Conservation (phyloP, 1,284 basidiomycete species). For the Naganishia albida region DNA sequence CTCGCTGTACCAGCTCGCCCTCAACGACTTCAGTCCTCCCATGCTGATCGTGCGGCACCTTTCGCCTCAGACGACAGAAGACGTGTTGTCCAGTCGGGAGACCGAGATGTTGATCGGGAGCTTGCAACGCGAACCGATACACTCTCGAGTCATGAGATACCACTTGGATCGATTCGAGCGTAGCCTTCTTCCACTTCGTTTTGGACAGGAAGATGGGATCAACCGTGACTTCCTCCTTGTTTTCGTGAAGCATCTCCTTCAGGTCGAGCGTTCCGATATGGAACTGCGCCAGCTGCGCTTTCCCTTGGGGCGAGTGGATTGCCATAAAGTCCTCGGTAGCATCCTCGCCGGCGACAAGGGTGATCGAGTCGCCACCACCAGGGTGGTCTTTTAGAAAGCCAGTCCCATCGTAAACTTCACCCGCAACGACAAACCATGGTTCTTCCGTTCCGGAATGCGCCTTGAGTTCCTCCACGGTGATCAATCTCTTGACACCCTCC, state of each 20-base stretch:
- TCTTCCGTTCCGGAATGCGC: conserved; percentile 56
- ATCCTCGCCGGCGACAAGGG: conserved; percentile 64
- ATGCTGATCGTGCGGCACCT: conserved; percentile 41
- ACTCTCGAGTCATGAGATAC: conserved; percentile 61
- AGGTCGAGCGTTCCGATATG: conserved; percentile 57
- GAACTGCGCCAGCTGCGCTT: conserved; percentile 58
- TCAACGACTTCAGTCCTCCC: conserved; percentile 32
- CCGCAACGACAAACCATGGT: conserved; percentile 66
- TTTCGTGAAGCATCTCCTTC: conserved; percentile 29
- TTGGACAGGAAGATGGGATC: conserved; percentile 57
- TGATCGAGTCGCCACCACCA: conserved; percentile 65
- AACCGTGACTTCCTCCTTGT: conserved; percentile 35
- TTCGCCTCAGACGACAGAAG: conserved; percentile 58
- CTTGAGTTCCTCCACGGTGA: conserved; percentile 59
- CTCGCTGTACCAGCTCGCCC: conserved; percentile 61
- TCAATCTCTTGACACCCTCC: conserved; percentile 54
- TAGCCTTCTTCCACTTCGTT: conserved; percentile 61
- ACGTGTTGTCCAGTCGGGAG: conserved; percentile 67
- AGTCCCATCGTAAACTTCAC: conserved; percentile 63
- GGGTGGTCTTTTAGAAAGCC: conserved; percentile 64
- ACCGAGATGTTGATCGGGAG: conserved; percentile 59
- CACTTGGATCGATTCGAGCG: conserved; percentile 54
- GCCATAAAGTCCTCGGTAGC: conserved; percentile 59
- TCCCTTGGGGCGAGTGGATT: conserved; percentile 61
- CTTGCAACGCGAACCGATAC: conserved; percentile 61